Base-by-base conservation (phyloP, 1,139 yeast species). In the Komagataea norvegica region DNA sequence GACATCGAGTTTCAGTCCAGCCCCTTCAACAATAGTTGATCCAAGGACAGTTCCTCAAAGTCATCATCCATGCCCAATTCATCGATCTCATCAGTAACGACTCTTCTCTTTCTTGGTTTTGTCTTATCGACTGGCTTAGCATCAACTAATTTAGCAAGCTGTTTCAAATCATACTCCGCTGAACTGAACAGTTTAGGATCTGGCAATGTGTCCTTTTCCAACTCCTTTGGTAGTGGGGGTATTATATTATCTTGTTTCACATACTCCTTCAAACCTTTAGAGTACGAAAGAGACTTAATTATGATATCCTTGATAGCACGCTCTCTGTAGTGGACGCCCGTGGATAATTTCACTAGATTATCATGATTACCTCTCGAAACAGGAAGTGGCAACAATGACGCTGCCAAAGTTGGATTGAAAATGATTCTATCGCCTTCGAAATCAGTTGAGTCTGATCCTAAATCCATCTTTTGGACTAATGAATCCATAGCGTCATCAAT, bases 401-500 rank as follows among this genome's bases (percentile, higher is more conserved):
- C 52, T 2, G 53, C 48, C 10, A 52, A 37, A 24, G 60, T 43
- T 1, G 62, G 49, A 60, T 40, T 61, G 52, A 40, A 51, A 14
- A 48, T 53, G 46, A 45, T 60, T 47, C 14, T 56, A 3, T 36
- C 31, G 5, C 38, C 49, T 9, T 42, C 47, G 20, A 44, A 36
- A 23, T 49, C 52, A 3, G 46, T 32, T 15, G 50, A 46, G 6
- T 25, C 13, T 29, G 43, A 44, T 43, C 57, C 65, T 6, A 70
- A 39, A 38, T 66, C 68, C 65, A 69, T 59, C 2, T 45, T 45
- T 3, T 59, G 60, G 7, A 75, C 62, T n/a, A 60, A 50, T 7
- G 55, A 44, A 30, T 60, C 67, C 75, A 74, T 72, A 6, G 56
- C 44, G 0, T 46, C 49, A 14, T 59, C 47, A 57, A 65, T 60